Conservation (phyloP, 192 early-diverging fungal species). For the Cladochytrium replicatum region DNA sequence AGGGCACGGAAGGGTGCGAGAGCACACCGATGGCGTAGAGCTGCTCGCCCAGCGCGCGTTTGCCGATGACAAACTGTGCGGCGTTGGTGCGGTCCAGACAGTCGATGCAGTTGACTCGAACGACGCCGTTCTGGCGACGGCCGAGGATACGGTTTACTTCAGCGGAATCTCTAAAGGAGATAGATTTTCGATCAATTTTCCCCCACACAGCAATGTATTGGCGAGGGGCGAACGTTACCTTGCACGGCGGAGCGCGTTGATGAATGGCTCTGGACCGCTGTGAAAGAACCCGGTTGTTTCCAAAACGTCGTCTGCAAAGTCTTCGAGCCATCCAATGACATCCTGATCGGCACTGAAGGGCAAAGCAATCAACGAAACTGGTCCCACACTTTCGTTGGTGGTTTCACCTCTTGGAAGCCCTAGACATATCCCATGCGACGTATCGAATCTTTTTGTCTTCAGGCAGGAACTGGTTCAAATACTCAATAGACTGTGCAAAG, state of each 20-base stretch:
- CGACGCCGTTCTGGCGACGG: conserved; percentile 68
- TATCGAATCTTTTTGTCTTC: conserved; percentile 71
- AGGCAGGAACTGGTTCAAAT: conserved; percentile 86
- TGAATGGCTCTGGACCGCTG: conserved; percentile 63
- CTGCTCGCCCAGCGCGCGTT: conserved; percentile 80
- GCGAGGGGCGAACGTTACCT: conserved; percentile 1
- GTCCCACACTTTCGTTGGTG: neutral
- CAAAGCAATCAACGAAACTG: neutral
- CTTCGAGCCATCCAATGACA: conserved; percentile 81
- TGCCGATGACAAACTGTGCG: conserved; percentile 91
- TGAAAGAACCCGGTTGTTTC: conserved; percentile 86
- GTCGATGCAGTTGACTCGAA: conserved; percentile 96
- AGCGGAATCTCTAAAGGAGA: conserved; percentile 5
- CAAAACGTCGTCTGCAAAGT: conserved; percentile 77
- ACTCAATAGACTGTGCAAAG: conserved; percentile 67
- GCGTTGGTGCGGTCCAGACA: conserved; percentile 98
- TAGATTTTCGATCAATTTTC: neutral
- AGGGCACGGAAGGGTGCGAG: conserved; percentile 61
- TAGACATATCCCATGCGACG: conserved; percentile 96
- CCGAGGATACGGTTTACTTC: conserved; percentile 22
- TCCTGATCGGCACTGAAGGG: conserved; percentile 57
- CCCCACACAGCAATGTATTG: neutral
- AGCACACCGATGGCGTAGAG: conserved; percentile 83
- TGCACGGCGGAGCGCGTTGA: conserved; percentile 26
- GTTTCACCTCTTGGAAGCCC: conserved; percentile 74